Base-by-base conservation (phyloP, 73 alveolate genomes). In the Tetrahymena elliotti region DNA sequence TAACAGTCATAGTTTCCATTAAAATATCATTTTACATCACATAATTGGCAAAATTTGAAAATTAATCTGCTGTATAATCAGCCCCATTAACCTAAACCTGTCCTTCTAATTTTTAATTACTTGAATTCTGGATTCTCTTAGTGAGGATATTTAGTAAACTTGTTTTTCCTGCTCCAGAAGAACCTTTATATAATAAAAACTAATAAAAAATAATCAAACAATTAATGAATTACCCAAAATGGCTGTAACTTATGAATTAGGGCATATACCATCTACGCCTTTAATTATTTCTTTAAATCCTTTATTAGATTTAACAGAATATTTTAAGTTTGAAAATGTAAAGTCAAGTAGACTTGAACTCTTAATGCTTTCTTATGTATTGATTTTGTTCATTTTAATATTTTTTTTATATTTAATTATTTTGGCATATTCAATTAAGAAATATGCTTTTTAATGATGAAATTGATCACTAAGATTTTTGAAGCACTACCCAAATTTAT, bases 101-200 rank as follows among this genome's bases (percentile, higher is more conserved):
- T n/a, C 99, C 99, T 39, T 93, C 93, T 93, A 97, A 97, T 36
- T 27, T 93, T 16, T 97, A 96, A 83, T 97, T 93, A 82, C 94
- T 84, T 3, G 98, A 93, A 24, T 93, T 52, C 24, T 33, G n/a
- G 0, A 93, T 41, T 38, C 95, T 38, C 83, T 37, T 52, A 52
- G 93, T 35, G n/a, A 93, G 93, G 24, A 68, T 84, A 93, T 94
- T 94, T 33, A 94, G 83, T 16, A 94, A 93, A 22, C 94, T 33
- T 33, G 96, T 94, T 40, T 94, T 94, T 53, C 96, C 96, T 34
- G 93, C 92, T 1, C 96, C 96, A 11, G 93, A 38, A 15, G 96
- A 38, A 5, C 96, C 96, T 88, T 83, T 35, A n/a, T 13, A n/a
- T 54, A 1, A 13, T 3, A 54, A 12, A 54, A 54, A 54, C 20